Evolutionary conservation across 768 basidiomycete genomes (phyloP).

Genomic region (Leccinum variicolor): DNA sequence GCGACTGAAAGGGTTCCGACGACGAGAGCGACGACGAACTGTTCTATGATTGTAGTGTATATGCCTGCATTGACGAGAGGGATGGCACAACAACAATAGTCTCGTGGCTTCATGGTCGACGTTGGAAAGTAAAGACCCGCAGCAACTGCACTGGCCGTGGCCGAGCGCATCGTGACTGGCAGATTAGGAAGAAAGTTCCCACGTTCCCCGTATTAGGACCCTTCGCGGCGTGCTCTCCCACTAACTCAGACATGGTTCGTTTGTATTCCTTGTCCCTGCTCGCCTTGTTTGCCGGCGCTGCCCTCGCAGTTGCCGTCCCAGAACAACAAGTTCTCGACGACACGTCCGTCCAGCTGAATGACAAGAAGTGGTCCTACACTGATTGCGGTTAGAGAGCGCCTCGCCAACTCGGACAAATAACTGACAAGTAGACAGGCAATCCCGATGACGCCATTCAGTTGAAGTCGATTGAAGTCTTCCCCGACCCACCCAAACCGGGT

Average conservation of each 20-base stretch:
- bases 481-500: constrained; percentile 90
- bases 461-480: constrained; percentile 66
- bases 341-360: constrained; percentile 31
- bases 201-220: constrained; percentile 20
- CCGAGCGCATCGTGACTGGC: no score
- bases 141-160: background rate
- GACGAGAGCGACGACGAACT: constrained; percentile 62
- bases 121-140: background rate
- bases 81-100: constrained; percentile 93
- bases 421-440: constrained; percentile 37
- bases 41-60: constrained; percentile 75
- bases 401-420: background rate
- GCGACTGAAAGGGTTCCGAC: constrained; percentile 73
- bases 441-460: constrained; percentile 52
- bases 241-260: constrained; percentile 30
- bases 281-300: constrained; percentile 22
- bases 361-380: constrained; percentile 59
- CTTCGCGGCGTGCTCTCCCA: constrained; percentile 18
- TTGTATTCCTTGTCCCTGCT: constrained; percentile 27
- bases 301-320: constrained; percentile 19
- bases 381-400: constrained; percentile 66
- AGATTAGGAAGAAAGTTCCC: constrained; percentile 15
- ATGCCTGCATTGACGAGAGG: constrained; percentile 90
- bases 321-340: constrained; percentile 33
- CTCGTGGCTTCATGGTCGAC: constrained; percentile 62